phyloP scores from a whole-genome alignment of 83 land plant species.

The Thuja plicata region DNA sequence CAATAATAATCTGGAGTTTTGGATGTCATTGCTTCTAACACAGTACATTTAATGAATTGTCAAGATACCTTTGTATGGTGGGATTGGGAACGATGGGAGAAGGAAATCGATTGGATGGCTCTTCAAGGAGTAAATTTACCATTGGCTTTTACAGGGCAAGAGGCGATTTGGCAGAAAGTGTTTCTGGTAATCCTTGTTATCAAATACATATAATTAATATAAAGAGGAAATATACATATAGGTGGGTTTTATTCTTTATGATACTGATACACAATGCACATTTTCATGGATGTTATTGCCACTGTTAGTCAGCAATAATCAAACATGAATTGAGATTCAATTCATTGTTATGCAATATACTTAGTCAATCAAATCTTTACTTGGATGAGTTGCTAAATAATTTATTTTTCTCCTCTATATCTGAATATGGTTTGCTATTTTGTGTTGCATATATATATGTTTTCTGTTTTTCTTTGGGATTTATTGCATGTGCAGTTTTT shows the following conservation, averaged over 20 bases:
- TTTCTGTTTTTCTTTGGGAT: neutral
- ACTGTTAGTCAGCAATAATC: neutral
- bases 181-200: constrained; percentile 53
- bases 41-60: neutral
- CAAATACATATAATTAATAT: neutral
- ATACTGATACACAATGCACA: neutral
- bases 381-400: neutral
- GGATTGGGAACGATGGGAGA: constrained; percentile 96
- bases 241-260: neutral
- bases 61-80: constrained; percentile 95
- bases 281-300: neutral
- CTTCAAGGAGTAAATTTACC: constrained; percentile 94
- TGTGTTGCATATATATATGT: neutral
- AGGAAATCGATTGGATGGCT: constrained; percentile 99
- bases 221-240: neutral
- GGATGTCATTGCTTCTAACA: neutral
- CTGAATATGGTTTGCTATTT: neutral
- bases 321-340: neutral
- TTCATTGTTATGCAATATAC: neutral
- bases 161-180: constrained; percentile 93
- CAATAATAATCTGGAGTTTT: neutral
- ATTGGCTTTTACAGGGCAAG: constrained; percentile 93
- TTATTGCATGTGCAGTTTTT: neutral
- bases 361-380: neutral
- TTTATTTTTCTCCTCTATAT: neutral